Percentiles rank a stretch among this genome's conserved stretches.
These are phyloP conservation scores for Malus hybrid DNA, from an alignment of 331 rosid genomes.

Conservation along the genomic window DNA sequence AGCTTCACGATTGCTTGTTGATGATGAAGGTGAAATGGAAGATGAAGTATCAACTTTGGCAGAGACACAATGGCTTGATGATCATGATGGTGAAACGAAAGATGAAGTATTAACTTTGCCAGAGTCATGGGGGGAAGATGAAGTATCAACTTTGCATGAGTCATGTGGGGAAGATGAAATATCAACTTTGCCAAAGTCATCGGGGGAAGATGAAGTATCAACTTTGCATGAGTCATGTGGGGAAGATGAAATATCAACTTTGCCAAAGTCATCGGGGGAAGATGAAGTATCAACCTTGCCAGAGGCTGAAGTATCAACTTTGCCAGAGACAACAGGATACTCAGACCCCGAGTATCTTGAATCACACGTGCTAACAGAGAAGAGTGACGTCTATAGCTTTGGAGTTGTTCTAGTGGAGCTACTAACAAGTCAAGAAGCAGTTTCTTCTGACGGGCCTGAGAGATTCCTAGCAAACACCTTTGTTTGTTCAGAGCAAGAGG, in stretches of 20 bases:
- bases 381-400: background rate
- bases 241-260: no score
- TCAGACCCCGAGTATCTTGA: background rate
- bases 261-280: no score
- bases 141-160: no score
- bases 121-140: no score
- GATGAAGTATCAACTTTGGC: background rate
- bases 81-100: no score
- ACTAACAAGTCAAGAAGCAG: background rate
- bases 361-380: background rate
- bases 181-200: no score
- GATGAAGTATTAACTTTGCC: background rate
- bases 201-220: no score
- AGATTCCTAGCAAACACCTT: background rate
- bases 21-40: background rate
- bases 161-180: no score
- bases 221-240: no score
- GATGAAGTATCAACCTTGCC: no score
- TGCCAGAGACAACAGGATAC: background rate
- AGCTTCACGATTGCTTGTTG: background rate
- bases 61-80: background rate
- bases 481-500: background rate
- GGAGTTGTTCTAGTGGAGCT: background rate
- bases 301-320: background rate
- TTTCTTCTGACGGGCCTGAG: background rate